A percentile compares a stretch with the other conserved stretches of the same genome.
Conservation (phyloP, 768 basidiomycete species). For the Sistotremastrum suecicum region DNA sequence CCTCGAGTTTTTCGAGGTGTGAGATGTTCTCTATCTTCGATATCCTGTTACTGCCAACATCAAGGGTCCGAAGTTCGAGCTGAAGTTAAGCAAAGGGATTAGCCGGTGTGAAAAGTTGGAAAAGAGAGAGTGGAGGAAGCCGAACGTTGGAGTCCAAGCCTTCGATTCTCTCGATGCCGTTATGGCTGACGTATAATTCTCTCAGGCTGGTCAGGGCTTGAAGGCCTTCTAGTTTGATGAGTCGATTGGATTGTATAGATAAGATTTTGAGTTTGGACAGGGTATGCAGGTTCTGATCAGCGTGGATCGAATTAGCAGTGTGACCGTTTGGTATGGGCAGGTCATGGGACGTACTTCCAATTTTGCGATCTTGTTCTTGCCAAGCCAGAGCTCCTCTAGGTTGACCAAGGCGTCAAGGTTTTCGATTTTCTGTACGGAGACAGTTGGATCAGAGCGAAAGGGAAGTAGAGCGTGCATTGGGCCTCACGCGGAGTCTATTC, state of each 20-base stretch:
- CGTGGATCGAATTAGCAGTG: neutral
- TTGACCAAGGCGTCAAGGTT: conserved; percentile 66
- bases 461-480: neutral
- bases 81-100: conserved; percentile 9
- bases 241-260: conserved; percentile 87
- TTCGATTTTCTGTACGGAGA: conserved; percentile 61
- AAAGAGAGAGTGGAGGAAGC: neutral
- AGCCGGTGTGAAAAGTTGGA: neutral
- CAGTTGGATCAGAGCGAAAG: conserved; percentile 1
- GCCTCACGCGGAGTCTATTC: conserved; percentile 73
- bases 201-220: conserved; percentile 62
- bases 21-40: conserved; percentile 66
- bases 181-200: conserved; percentile 89
- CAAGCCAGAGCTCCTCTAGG: conserved; percentile 89
- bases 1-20: conserved; percentile 66
- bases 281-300: conserved; percentile 45
- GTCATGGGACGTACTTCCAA: conserved; percentile 44
- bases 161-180: conserved; percentile 72
- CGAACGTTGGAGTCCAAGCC: conserved; percentile 76
- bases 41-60: conserved; percentile 79
- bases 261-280: conserved; percentile 71
- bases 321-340: neutral
- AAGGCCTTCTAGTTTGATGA: conserved; percentile 75
- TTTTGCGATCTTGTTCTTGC: conserved; percentile 91
- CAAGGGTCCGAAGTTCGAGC: conserved; percentile 68